phyloP scores from a whole-genome alignment of 225 moss, liverwort and hornwort species.

The Neckera pumila region DNA sequence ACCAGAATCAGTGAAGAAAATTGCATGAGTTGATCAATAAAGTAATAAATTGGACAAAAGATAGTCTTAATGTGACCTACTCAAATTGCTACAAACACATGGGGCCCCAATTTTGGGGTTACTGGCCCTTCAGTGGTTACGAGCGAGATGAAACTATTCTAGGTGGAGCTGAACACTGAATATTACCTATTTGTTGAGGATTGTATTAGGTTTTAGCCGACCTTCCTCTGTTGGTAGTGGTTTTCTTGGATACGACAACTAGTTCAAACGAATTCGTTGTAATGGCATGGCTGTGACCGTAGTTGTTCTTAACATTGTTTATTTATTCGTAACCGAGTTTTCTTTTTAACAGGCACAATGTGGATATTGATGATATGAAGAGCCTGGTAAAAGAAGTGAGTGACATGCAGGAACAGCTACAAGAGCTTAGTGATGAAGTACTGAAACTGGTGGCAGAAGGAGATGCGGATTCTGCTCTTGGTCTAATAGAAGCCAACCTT shows the following conservation, averaged over 20 bases:
- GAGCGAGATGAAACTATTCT: neutral
- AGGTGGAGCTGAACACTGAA: neutral
- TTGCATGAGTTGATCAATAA: neutral
- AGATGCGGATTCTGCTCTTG: constrained; percentile 58
- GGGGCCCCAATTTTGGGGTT: neutral
- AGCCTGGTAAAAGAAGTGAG: constrained; percentile 38
- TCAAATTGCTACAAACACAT: neutral
- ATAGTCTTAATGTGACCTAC: neutral
- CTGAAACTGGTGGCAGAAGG: constrained; percentile 71
- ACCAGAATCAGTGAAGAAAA: neutral
- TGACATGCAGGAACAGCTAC: constrained; percentile 60
- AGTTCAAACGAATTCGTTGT: neutral
- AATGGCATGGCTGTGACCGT: neutral
- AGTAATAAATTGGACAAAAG: neutral
- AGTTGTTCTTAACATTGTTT: neutral
- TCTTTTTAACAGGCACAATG: constrained; percentile 27
- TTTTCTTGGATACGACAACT: neutral
- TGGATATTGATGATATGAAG: constrained; percentile 32
- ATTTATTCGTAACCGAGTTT: neutral
- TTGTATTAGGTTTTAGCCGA: neutral
- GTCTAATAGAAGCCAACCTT: constrained; percentile 78
- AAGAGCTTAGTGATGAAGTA: constrained; percentile 67
- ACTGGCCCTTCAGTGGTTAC: neutral
- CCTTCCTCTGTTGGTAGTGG: neutral
- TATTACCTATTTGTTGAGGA: neutral